phyloP scores from a whole-genome alignment of 495 filamentous ascomycete species.

The Annulohypoxylon bovei region DNA sequence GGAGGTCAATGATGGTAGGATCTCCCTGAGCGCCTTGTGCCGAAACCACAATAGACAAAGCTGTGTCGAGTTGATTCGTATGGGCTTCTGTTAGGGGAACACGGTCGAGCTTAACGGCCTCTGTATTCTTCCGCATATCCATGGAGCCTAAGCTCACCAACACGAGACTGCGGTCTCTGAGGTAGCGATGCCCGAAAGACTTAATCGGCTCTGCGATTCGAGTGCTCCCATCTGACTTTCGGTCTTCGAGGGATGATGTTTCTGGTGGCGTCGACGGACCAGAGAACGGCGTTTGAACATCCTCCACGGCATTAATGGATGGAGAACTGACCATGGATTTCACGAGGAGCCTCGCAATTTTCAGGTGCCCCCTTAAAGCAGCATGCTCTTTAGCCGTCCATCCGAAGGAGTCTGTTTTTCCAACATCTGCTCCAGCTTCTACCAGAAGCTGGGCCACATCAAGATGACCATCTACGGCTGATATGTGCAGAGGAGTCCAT shows the following conservation, averaged over 20 bases:
- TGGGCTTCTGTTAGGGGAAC: constrained; percentile 89
- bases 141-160: constrained; percentile 93
- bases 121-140: constrained; percentile 83
- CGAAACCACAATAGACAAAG: constrained; percentile 90
- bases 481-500: constrained; percentile 94
- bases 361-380: constrained; percentile 83
- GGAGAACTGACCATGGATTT: constrained; percentile 24
- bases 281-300: constrained; percentile 47
- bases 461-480: constrained; percentile 85
- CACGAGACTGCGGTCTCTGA: constrained; percentile 87
- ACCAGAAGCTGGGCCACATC: constrained; percentile 75
- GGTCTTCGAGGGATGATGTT: constrained; percentile 61
- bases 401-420: constrained; percentile 81
- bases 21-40: constrained; percentile 87
- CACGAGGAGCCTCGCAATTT: constrained; percentile 75
- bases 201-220: constrained; percentile 79
- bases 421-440: constrained; percentile 76
- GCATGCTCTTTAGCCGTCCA: constrained; percentile 98
- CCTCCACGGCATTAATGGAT: constrained; percentile 30
- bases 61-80: constrained; percentile 91
- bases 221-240: constrained; percentile 53
- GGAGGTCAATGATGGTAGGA: constrained; percentile 87
- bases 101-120: constrained; percentile 86
- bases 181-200: constrained; percentile 94
- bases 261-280: constrained; percentile 58